Evolutionary conservation across 2,329 filamentous ascomycete genomes (phyloP).

Genomic region (Stachybotrys chartarum): DNA sequence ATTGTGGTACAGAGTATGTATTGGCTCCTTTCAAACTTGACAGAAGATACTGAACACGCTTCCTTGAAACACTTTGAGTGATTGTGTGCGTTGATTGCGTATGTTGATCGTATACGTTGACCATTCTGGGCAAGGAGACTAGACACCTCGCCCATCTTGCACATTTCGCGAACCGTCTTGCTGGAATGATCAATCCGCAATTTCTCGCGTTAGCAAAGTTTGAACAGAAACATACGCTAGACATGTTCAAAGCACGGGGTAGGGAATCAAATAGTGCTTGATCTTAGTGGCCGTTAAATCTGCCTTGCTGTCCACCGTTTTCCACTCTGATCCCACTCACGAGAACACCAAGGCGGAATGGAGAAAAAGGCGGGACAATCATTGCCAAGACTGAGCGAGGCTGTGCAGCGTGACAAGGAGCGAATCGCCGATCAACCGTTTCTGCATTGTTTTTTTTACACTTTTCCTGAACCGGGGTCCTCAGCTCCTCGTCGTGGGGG

Average conservation of each 20-base stretch:
- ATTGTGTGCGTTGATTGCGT: too few relatives aligned
- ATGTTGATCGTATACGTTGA: too few relatives aligned
- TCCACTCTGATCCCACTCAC: not conserved
- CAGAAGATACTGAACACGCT: too few relatives aligned
- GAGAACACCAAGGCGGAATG: not conserved
- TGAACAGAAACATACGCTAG: not conserved
- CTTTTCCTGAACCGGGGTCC: not conserved
- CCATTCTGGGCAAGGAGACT: too few relatives aligned
- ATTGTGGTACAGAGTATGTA: too few relatives aligned
- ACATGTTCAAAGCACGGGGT: not conserved
- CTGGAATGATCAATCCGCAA: too few relatives aligned
- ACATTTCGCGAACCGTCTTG: too few relatives aligned
- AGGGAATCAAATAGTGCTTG: not conserved
- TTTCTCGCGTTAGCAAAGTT: too few relatives aligned
- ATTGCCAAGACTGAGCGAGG: not conserved
- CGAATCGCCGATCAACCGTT: not conserved
- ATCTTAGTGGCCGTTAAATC: not conserved
- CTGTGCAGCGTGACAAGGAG: not conserved
- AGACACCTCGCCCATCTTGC: too few relatives aligned
- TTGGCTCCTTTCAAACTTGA: too few relatives aligned
- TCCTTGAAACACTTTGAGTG: too few relatives aligned
- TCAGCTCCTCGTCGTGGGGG: not conserved
- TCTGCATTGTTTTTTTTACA: not conserved
- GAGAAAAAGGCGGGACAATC: not conserved
- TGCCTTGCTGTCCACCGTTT: not conserved